Conservation (phyloP, 495 filamentous ascomycete species). For the Hypoxylon fuscum region DNA sequence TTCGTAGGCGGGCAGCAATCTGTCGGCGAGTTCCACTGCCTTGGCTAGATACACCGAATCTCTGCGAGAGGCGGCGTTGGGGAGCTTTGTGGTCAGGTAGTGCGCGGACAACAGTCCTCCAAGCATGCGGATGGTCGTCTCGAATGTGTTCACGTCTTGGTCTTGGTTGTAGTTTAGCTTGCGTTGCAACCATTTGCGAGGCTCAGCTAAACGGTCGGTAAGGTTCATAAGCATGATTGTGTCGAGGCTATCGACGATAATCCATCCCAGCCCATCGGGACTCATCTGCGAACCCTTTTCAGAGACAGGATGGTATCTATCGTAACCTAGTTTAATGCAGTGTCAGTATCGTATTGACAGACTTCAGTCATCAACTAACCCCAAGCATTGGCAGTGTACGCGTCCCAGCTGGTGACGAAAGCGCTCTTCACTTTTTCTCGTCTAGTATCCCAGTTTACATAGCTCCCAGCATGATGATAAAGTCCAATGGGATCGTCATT, state of each 20-base stretch:
- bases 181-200: conserved; percentile 78
- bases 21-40: conserved; percentile 76
- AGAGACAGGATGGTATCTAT: conserved; percentile 73
- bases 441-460: conserved; percentile 64
- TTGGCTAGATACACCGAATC: conserved; percentile 79
- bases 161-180: conserved; percentile 75
- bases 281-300: conserved; percentile 73
- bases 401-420: conserved; percentile 72
- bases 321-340: conserved; percentile 59
- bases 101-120: conserved; percentile 82
- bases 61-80: conserved; percentile 50
- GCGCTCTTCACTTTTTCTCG: conserved; percentile 71
- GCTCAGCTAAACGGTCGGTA: conserved; percentile 73
- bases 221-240: conserved; percentile 88
- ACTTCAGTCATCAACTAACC: conserved; percentile 54
- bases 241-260: conserved; percentile 82
- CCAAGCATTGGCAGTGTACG: conserved; percentile 74
- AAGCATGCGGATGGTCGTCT: conserved; percentile 84
- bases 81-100: conserved; percentile 63
- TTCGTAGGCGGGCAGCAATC: conserved; percentile 76
- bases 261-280: conserved; percentile 75
- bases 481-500: conserved; percentile 32
- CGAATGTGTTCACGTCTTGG: conserved; percentile 82
- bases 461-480: conserved; percentile 15
- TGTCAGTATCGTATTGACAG: conserved; percentile 6